phyloP scores from a whole-genome alignment of 306 rosid species.

The Rubus idaeus region DNA sequence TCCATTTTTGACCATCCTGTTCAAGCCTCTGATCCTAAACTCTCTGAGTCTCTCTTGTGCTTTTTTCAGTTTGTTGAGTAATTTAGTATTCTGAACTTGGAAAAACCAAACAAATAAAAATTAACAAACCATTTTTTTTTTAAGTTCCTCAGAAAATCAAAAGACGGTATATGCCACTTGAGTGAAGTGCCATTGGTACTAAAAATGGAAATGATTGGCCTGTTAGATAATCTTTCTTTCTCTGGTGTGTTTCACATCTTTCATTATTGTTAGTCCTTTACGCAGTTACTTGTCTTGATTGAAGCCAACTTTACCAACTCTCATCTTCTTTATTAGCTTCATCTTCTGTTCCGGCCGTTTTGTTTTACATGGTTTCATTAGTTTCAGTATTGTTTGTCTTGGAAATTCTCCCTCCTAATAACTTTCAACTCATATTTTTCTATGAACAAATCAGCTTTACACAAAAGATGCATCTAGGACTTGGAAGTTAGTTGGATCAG shows the following conservation, averaged over 20 bases:
- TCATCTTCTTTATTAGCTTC: neutral
- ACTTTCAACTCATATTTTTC: neutral
- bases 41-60: neutral
- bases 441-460: constrained; percentile 57
- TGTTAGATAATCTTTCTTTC: neutral
- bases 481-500: constrained; percentile 78
- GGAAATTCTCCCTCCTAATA: neutral
- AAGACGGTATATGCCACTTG: neutral
- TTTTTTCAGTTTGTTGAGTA: neutral
- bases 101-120: neutral
- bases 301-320: neutral
- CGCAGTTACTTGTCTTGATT: neutral
- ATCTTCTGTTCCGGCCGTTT: neutral
- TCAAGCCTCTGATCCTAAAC: neutral
- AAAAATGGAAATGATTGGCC: neutral
- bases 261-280: neutral
- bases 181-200: neutral
- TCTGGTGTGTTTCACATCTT: neutral
- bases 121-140: neutral
- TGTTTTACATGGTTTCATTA: neutral
- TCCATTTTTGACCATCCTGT: neutral
- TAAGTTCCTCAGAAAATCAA: neutral
- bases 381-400: neutral
- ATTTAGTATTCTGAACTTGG: neutral
- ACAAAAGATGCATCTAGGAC: constrained; percentile 78